Evolutionary conservation across 1,284 basidiomycete species (phyloP), one percentile per base, ranked within the genome.

Genomic region (Rhodofomes roseus): DNA sequence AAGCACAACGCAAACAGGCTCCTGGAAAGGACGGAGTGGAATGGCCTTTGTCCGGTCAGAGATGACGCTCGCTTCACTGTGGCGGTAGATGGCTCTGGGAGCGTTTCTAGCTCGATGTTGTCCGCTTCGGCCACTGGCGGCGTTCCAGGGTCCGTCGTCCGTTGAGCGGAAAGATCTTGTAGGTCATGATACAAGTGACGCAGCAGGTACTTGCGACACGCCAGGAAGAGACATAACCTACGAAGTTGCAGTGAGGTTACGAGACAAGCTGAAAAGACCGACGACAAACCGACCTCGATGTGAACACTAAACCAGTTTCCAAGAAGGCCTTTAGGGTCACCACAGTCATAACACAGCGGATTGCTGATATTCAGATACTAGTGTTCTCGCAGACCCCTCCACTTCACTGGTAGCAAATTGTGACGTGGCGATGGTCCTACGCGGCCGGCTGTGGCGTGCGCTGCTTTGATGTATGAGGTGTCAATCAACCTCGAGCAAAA

Each of bases 1-100:
- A 91, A 89, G 64, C 84, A 87, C 31, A 82, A 69, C 0, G 87
- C 81, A 65, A 91, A 91, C 4, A 83, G 70, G 1, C 74, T 74
- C 50, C 84, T 76, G 1, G 88, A 78, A 1, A 89, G 70, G 2
- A 71, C 70, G 0, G 85, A 83, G 63, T 89, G 85, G 53, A 82
- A 73, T 18, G 77, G 72, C 14, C 72, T 65, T 12, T 69, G 68
- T 63, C 61, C 64, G 60, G 63, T 18, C 60, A 48, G 14, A 20
- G 41, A 61, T 22, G 71, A 63, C 60, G 68, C 55, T 53, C 67
- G 64, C 53, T 68, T 55, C 55, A 74, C 72, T 1, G 70, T 52
- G 4, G 71, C 65, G 22, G 73, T 72, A 6, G 83, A 79, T 18
- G 75, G 71, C 0, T 83, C 62, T 1, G 72, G 85, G 0, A 84